A percentile compares a stretch with the other conserved stretches of the same genome.
Evolutionary conservation across 2,329 filamentous ascomycete genomes (phyloP).

Genomic region (Hypomyces rosellus): DNA sequence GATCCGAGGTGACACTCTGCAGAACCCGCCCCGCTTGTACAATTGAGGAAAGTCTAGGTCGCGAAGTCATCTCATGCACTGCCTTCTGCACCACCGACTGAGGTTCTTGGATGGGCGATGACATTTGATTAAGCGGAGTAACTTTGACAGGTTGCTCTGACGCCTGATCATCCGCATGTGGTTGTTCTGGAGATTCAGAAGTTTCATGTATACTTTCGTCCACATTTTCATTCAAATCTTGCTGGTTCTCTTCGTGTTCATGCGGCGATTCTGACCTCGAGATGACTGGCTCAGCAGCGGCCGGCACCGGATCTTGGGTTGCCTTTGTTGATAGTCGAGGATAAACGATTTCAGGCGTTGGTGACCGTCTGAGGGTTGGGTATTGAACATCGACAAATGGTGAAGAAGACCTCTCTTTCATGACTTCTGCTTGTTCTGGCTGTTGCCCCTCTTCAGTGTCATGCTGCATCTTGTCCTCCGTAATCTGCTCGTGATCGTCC

Average conservation of each 20-base stretch:
- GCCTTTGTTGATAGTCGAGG: background rate
- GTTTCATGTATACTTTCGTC: conserved; percentile 13
- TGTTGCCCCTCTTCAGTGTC: background rate
- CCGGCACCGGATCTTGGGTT: background rate
- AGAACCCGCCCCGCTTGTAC: conserved; percentile 51
- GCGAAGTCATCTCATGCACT: conserved; percentile 23
- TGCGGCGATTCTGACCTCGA: background rate
- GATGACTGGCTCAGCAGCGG: background rate
- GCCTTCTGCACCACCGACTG: conserved; percentile 25
- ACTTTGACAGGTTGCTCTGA: conserved; percentile 20
- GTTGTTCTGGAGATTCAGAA: conserved; percentile 8
- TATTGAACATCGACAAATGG: background rate
- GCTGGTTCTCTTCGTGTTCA: background rate
- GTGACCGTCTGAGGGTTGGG: conserved; percentile 16
- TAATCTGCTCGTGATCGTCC: background rate
- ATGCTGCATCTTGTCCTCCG: background rate
- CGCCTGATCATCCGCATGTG: background rate
- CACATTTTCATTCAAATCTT: conserved; percentile 9
- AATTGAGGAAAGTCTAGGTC: conserved; percentile 49
- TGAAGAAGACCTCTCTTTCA: background rate
- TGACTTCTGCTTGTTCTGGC: background rate
- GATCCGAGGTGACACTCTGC: conserved; percentile 53
- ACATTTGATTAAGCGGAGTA: conserved; percentile 32
- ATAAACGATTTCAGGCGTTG: conserved; percentile 18
- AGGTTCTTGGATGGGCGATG: conserved; percentile 31